These are phyloP conservation scores for Geotrichum aggregatum DNA, from an alignment of 1,139 yeast species.

Conservation along the genomic window DNA sequence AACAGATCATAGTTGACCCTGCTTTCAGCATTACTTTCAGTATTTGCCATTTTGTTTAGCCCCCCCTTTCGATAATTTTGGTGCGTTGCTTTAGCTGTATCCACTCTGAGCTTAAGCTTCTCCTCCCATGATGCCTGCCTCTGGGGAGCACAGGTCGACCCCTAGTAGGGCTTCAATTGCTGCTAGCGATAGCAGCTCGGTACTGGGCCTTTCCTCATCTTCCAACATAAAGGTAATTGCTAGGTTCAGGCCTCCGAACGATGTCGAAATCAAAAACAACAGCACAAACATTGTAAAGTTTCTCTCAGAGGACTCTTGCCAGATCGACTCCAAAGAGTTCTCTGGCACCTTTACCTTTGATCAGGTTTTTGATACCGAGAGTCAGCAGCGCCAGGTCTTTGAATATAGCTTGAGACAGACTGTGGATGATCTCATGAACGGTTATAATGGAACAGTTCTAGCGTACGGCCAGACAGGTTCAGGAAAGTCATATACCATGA, in stretches of 20 bases:
- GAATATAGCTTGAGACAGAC: constrained; percentile 55
- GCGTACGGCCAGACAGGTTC: constrained; percentile 91
- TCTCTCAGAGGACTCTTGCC: constrained; percentile 40
- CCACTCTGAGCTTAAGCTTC: background rate
- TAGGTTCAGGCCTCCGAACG: constrained; percentile 52
- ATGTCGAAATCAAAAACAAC: constrained; percentile 5
- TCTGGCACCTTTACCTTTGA: constrained; percentile 57
- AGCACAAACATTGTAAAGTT: constrained; percentile 43
- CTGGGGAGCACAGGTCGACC: constrained; percentile 15
- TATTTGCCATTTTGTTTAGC: no score
- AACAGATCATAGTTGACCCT: no score
- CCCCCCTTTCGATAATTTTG: no score
- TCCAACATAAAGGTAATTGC: constrained; percentile 56
- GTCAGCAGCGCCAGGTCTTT: constrained; percentile 59
- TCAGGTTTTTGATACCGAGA: constrained; percentile 51
- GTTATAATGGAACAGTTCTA: constrained; percentile 79
- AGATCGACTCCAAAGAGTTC: constrained; percentile 44
- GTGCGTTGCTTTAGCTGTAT: background rate
- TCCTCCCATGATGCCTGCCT: constrained; percentile 7
- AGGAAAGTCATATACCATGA: constrained; percentile 84
- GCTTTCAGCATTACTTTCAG: background rate
- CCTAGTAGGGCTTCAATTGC: constrained; percentile 15
- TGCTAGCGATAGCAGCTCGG: constrained; percentile 9
- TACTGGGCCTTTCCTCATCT: constrained; percentile 8
- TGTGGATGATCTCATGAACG: constrained; percentile 66